These are phyloP conservation scores for Forsythia viridissima DNA, from an alignment of 257 asterid genomes.

Conservation along the genomic window DNA sequence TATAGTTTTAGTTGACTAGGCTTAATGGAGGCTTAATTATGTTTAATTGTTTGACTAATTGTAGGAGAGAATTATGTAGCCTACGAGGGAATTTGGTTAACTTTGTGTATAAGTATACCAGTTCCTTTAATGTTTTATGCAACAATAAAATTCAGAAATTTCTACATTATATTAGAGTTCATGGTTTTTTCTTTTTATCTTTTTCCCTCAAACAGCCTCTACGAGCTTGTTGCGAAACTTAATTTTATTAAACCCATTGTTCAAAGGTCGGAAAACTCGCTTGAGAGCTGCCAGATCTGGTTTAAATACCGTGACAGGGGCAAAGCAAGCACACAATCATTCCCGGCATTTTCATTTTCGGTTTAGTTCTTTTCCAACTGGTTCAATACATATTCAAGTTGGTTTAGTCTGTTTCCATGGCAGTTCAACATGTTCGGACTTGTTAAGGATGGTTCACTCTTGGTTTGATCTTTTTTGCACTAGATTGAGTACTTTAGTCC, in stretches of 20 bases:
- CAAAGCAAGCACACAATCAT: not conserved
- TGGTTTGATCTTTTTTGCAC: not conserved
- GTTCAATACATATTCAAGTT: not conserved
- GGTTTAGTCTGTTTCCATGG: not conserved
- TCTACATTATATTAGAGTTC: not conserved
- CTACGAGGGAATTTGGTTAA: not conserved
- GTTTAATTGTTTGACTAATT: no score
- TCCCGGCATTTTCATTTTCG: not conserved
- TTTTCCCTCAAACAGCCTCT: not conserved
- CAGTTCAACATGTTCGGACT: not conserved
- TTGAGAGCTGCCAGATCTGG: not conserved
- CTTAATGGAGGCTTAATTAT: no score
- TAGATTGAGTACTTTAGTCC: not conserved
- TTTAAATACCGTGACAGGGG: not conserved
- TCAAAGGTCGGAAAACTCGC: not conserved
- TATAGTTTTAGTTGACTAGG: not conserved
- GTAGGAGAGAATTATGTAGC: not conserved
- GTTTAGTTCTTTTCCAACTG: not conserved
- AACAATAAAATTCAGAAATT: not conserved
- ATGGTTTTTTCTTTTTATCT: no score
- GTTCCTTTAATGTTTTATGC: not conserved
- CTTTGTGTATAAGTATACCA: not conserved
- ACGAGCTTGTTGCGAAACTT: not conserved
- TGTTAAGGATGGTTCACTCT: not conserved
- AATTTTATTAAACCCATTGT: not conserved